A percentile compares a stretch with the other conserved stretches of the same genome.
Evolutionary conservation across 2,329 filamentous ascomycete species (phyloP).

Genomic region (Blumeriella jaapii): DNA sequence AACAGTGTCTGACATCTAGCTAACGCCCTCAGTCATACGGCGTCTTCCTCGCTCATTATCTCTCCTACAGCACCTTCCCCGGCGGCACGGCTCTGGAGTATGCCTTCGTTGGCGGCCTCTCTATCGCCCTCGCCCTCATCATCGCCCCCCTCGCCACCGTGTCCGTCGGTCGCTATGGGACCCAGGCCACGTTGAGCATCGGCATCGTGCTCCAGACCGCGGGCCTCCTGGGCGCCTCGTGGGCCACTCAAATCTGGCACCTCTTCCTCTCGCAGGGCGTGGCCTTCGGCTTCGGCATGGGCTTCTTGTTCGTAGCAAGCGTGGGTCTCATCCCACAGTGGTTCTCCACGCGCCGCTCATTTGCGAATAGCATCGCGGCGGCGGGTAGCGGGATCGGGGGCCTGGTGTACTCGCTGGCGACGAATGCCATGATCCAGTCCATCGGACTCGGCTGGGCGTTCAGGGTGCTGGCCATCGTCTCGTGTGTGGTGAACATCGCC

Average conservation of each 20-base stretch:
- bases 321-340: constrained; percentile 48
- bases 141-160: constrained; percentile 46
- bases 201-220: constrained; percentile 53
- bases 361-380: constrained; percentile 54
- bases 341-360: constrained; percentile 42
- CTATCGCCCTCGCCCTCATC: constrained; percentile 53
- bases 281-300: constrained; percentile 68
- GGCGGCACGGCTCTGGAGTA: constrained; percentile 54
- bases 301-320: constrained; percentile 60
- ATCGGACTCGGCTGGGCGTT: constrained; percentile 46
- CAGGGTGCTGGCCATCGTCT: constrained; percentile 41
- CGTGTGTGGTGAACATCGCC: constrained; percentile 50
- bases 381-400: constrained; percentile 64
- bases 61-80: constrained; percentile 49
- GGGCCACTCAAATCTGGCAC: constrained; percentile 59
- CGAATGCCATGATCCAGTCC: constrained; percentile 42
- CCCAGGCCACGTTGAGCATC: constrained; percentile 48
- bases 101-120: constrained; percentile 67
- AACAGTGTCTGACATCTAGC: constrained; percentile 2
- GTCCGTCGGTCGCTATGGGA: constrained; percentile 47
- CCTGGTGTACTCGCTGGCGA: constrained; percentile 39
- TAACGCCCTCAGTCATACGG: constrained; percentile 43
- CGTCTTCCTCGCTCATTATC: constrained; percentile 67
- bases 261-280: constrained; percentile 65
- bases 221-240: constrained; percentile 59